Evolutionary conservation across 768 basidiomycete genomes (phyloP), one percentile per base, ranked within the genome.

Genomic region (Podaxis sp.): DNA sequence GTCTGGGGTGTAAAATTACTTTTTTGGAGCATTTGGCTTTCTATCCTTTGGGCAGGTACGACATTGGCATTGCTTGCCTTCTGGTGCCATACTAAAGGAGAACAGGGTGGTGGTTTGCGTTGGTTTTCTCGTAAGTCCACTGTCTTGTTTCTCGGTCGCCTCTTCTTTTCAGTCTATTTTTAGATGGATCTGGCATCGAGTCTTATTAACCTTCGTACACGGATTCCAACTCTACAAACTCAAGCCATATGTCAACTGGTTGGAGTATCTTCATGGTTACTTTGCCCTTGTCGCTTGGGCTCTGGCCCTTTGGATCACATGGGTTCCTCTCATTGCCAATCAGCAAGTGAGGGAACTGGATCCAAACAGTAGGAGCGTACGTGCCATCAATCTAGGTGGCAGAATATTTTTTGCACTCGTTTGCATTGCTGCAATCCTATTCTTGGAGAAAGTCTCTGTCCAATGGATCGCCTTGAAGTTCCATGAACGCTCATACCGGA

Each of bases 381-480:
- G 30, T 1, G 57, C 42, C 28, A 36, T 58, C 5, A 49, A 58
- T 19, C 57, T 58, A 12, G 44, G 57, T 36, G 57, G 57, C 17
- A 58, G 30, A 30, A 15, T 58, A 3, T 49, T 19, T 19, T 58
- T 58, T 19, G 57, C 57, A 2, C 46, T 51, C 36, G 30, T 30
- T 24, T 51, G 46, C 30, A 36, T 17, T 12, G 46, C 46, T 22
- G 57, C n/a, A 30, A 58, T 49, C 22, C 44, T 58, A 9, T 33
- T 58, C 9, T 44, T 30, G 11, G 57, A 58, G 57, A 58, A 58
- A 26, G 33, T 58, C 3, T 38, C 30, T 7, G 57, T 58, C 8
- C 57, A 58, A 38, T 58, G 44, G 46, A 58, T 58, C 13, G 57
- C 57, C 9, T 19, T 58, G 46, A 58, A 58, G 46, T 58, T 58